Evolutionary conservation across 1,284 basidiomycete species (phyloP), one percentile per base, ranked within the genome.

Genomic region (Ganoderma meredithae): DNA sequence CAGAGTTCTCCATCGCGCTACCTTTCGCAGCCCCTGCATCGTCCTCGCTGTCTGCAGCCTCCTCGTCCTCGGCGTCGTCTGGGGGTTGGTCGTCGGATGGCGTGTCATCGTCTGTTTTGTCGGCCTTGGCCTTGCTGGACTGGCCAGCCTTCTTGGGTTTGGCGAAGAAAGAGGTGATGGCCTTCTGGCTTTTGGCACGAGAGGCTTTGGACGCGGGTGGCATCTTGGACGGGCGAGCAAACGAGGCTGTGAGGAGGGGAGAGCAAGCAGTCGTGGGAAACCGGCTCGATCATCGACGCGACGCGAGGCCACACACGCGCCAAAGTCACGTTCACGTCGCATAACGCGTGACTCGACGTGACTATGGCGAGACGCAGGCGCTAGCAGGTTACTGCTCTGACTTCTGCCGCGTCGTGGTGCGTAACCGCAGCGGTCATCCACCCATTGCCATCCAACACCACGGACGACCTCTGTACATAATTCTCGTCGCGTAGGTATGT

Each of bases 141-240:
- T 73, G 43, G 43, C 55, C 59, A 0, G 59, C 65, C 66, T 76
- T 72, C 68, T 69, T 63, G 15, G 73, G 73, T 68, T 81, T 81
- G 13, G 68, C 72, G 41, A 91, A 90, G 75, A 90, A 92, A 1
- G 85, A 81, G 0, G 81, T 82, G 25, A 92, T 81, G 2, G 86
- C 79, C 65, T 84, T 84, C 74, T 92, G 90, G 31, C 81, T 82
- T 69, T 84, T 84, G 3, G 74, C 72, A 70, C 47, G 67, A 52
- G 77, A 67, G 9, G 56, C 77, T 68, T 67, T 84, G 82, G 69
- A 74, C 13, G 69, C 77, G 72, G 85, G 87, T 56, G 84, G 78
- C 89, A 90, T 90, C 71, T 70, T 79, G 60, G 60, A 60, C 47
- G 52, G 59, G 66, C 60, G 31, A 56, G 55, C 39, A 53, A 41